Evolutionary conservation across 805 yeast species (phyloP).

Genomic region (Saccharomycopsis fermentans): DNA sequence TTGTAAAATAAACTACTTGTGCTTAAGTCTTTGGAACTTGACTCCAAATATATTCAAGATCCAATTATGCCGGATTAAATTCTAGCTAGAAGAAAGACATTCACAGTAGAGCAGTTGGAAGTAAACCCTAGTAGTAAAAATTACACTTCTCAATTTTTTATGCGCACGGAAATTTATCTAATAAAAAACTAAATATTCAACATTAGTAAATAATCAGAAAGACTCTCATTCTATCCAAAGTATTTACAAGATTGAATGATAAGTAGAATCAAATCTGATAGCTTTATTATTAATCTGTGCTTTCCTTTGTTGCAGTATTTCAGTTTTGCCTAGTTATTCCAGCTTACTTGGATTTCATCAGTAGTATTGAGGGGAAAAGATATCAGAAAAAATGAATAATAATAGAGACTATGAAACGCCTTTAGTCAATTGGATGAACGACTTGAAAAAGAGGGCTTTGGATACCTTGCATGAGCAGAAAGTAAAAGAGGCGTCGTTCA

Average conservation of each 20-base stretch:
- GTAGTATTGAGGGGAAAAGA: neutral
- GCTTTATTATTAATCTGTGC: neutral
- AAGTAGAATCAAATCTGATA: neutral
- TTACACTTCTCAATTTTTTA: neutral
- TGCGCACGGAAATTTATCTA: neutral
- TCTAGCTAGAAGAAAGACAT: neutral
- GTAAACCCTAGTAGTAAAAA: neutral
- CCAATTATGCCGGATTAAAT: no score
- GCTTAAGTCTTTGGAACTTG: no score
- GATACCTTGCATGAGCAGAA: constrained; percentile 25
- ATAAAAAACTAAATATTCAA: no score
- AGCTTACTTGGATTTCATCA: no score
- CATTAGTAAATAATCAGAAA: no score
- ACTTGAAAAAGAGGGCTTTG: constrained; percentile 27
- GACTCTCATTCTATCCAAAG: neutral
- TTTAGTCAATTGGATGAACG: constrained; percentile 27
- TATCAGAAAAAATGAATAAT: neutral
- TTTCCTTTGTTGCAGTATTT: no score
- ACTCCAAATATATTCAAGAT: no score
- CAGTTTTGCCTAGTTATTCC: no score
- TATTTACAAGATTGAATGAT: no score
- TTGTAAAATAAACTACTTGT: no score
- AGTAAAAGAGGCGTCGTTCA: constrained; percentile 29
- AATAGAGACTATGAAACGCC: constrained; percentile 2
- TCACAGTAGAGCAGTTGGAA: no score